Base-by-base conservation (phyloP, 2,329 filamentous ascomycete genomes). In the Tolypocladium album region DNA sequence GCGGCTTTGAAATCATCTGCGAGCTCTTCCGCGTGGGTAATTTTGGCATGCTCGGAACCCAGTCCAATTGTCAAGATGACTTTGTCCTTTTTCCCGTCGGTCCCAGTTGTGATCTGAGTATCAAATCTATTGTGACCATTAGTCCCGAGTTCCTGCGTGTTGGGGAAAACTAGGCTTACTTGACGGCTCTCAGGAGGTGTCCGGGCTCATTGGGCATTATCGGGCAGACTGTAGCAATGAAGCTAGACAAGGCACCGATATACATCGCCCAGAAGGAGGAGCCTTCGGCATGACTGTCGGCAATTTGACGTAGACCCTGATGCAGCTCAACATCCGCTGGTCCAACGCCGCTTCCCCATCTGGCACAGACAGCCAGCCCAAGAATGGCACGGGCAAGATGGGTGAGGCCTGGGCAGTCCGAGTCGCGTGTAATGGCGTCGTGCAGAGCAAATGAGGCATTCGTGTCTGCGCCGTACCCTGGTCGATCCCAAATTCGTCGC, bases 401-500 rank as follows among this genome's bases (percentile, higher is more conserved):
- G 1, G 85, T 86, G 34, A 95, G 74, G 0, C 90, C 90, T 45
- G 93, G 90, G 1, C 82, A 80, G 17, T 83, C 81, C 1, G 92
- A 79, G 42, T 88, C 75, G 0, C 89, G 85, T 1, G 82, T 84
- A 7, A 90, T 84, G 1, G 89, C 88, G 62, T 84, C 79, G 66
- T 92, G 86, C n/a, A 96, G 75, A 9, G 88, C 88, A 57, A 84
- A 83, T 3, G 88, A 82, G 0, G 89, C 83, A 64, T 87, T 86
- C 9, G 76, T 72, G 53, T 80, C 78, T 27, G 74, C 71, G 58
- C 79, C 73, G 60, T 79, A 73, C 2, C 83, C 83, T 56, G 73
- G 69, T 22, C 79, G 73, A 42, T 71, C 68, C 83, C 84, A 87
- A 20, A 83, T 77, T 36, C 79, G 76, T 39, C 71, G 71, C 4